phyloP scores from a whole-genome alignment of 2,329 filamentous ascomycete species.

The Ophiognomonia clavigignenti-juglandacearum region DNA sequence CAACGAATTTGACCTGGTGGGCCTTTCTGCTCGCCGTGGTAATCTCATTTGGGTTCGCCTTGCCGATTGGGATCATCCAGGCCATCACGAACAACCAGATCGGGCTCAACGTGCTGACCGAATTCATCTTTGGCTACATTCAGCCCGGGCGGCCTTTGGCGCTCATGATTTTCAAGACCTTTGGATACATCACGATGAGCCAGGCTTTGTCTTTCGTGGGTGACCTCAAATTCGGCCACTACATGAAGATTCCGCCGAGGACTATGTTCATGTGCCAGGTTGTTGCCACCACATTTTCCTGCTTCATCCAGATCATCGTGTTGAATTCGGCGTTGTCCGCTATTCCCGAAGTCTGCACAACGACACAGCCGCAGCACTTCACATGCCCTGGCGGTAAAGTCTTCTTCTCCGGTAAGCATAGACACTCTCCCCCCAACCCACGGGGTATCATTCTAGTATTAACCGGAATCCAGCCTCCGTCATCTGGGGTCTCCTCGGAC shows the following conservation, averaged over 20 bases:
- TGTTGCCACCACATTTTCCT: slow-evolving; percentile 61
- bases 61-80: slow-evolving; percentile 66
- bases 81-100: slow-evolving; percentile 68
- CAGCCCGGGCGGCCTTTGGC: slow-evolving; percentile 67
- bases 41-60: slow-evolving; percentile 58
- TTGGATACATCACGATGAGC: slow-evolving; percentile 59
- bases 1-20: slow-evolving; percentile 69
- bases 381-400: slow-evolving; percentile 60
- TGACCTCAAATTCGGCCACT: slow-evolving; percentile 67
- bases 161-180: slow-evolving; percentile 68
- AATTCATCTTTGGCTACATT: slow-evolving; percentile 72
- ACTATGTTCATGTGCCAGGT: slow-evolving; percentile 65
- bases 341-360: slow-evolving; percentile 61
- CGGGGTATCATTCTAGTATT: not conserved
- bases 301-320: slow-evolving; percentile 61
- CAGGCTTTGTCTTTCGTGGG: slow-evolving; percentile 61
- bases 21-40: slow-evolving; percentile 62
- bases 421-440: not conserved
- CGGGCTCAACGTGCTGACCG: slow-evolving; percentile 68
- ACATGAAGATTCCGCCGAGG: slow-evolving; percentile 66
- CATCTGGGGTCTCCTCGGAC: slow-evolving; percentile 64
- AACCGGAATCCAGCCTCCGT: slow-evolving; percentile 43
- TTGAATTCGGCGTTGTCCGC: slow-evolving; percentile 56
- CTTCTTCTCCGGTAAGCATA: slow-evolving; percentile 56
- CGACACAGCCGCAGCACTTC: slow-evolving; percentile 52